Evolutionary conservation across 805 yeast species (phyloP), one percentile per base, ranked within the genome.

Genomic region (Suhomyces faveliae): DNA sequence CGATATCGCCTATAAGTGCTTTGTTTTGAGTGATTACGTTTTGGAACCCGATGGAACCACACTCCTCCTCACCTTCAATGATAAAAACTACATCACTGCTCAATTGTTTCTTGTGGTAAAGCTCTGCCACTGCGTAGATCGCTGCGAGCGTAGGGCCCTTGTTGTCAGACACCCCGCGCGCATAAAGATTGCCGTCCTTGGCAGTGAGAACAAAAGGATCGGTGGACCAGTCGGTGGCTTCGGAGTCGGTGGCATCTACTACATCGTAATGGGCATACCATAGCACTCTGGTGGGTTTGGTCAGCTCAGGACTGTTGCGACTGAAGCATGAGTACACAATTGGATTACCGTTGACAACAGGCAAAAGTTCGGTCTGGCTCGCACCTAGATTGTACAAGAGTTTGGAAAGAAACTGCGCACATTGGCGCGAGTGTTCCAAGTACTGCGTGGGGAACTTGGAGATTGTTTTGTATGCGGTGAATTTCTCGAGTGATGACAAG

Each of bases 211-310:
- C 67, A 62, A 86, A 94, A 0, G 98, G 98, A 52, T 85, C 84
- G 0, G 94, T 79, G 7, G 72, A 63, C 97, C 98, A 92, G 33
- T 47, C 55, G 24, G 73, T 73, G 5, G 73, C 74, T n/a, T 54
- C 59, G 19, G 72, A 68, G 43, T 76, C 76, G 27, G 80, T 79
- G 0, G 95, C 95, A 49, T 86, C 87, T 35, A 92, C 89, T 22
- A 92, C 97, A 67, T 92, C 99, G 62, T 94, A 92, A 71, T 92
- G 99, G 1, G 96, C 98, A 65, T 92, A 92, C 86, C 96, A 92
- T 42, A 92, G 64, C 4, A 89, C 74, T 47, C 87, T 71, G 2
- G 51, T 46, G 9, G 59, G 50, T 40, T 46, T 54, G 10, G 48
- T 42, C 15, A 42, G 48, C 2, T 37, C 27, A 7, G 39, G 27